Evolutionary conservation across 805 yeast species (phyloP), one percentile per base, ranked within the genome.

Genomic region (Saturnispora saitoi): DNA sequence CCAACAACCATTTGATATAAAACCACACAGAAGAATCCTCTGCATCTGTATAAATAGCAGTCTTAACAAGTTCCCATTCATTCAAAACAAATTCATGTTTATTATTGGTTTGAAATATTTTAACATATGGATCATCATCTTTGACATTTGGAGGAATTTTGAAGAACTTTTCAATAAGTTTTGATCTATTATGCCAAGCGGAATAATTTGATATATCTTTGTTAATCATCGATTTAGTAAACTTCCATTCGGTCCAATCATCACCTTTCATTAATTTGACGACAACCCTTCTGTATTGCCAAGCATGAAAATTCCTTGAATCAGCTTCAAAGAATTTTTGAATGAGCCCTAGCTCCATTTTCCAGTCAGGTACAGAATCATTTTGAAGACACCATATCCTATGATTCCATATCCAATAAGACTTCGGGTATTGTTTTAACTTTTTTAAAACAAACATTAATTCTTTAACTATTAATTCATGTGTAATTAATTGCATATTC

Each of bases 321-420:
- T 93, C 99, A 45, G 76, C 63, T 24, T 74, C 72, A 47, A 91
- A 70, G 57, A 93, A 68, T 57, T 79, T 80, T 50, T 76, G 77
- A 1, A 87, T 90, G 8, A 89, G 72, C 1, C 65, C 70, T 57
- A 93, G 65, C 62, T 93, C 99, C 30, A 58, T 61, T n/a, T 69
- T 62, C 93, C 95, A 88, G 47, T 81, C 67, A 10, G 83, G 77
- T 32, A 46, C 29, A 0, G 59, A 56, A 31, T 77, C 76, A 17
- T 70, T 61, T 32, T 76, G 72, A 36, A 91, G 65, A 40, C 85
- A 75, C 98, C 99, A 93, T 10, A 76, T 67, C 32, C 99, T 71
- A 62, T 93, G 97, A 56, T 82, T 85, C 97, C 98, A 93, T 11
- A 93, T 81, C 96, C 98, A 93, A 61, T 93, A 93, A 37, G 90